Base-by-base conservation (phyloP, 2,329 filamentous ascomycete genomes). In the Bipolaris cookei region DNA sequence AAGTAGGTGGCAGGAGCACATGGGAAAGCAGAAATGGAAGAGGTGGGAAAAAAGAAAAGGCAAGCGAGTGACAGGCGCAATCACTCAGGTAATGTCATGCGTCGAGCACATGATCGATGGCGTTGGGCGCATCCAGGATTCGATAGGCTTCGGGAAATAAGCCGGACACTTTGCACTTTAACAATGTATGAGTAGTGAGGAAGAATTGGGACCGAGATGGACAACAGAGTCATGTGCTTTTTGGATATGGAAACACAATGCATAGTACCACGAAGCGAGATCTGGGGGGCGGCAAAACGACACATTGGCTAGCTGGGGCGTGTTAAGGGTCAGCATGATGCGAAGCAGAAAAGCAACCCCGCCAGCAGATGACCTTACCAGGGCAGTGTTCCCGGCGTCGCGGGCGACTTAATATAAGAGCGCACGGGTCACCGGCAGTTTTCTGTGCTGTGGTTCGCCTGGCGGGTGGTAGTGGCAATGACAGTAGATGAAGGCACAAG, bases 181-280 rank as follows among this genome's bases (percentile, higher is more conserved):
- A 61, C 32, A 37, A 55, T 63, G 61, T 63, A 62, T 62, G 48
- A 63, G 39, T 59, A 63, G 50, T 56, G 59, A 51, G 53, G 45
- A 52, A 18, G 52, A 56, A 41, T 38, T 37, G 35, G 41, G 25
- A 45, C 25, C 14, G 20, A 32, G 21, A 14, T 10, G n/a, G 30
- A 8, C 16, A n/a, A 14, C 32, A 47, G 34, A 47, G 32, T 38
- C 35, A 39, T 45, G 42, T 21, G 42, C 16, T 18, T 32, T 32
- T 32, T 23, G 13, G 42, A 3, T 16, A 30, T 32, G 42, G 42
- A 13, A 20, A 45, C 42, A 38, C 39, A 6, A 39, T 55, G 32
- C 30, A 43, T 32, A 32, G n/a, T 32, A 45, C 8, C n/a, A 18
- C 5, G 42, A 18, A 45, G 14, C 25, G 11, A 20, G 42, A 18